Percentiles rank a stretch among this genome's conserved stretches.
Conservation (phyloP, 192 early-diverging fungal genomes). For the Linnemannia schmuckeri region DNA sequence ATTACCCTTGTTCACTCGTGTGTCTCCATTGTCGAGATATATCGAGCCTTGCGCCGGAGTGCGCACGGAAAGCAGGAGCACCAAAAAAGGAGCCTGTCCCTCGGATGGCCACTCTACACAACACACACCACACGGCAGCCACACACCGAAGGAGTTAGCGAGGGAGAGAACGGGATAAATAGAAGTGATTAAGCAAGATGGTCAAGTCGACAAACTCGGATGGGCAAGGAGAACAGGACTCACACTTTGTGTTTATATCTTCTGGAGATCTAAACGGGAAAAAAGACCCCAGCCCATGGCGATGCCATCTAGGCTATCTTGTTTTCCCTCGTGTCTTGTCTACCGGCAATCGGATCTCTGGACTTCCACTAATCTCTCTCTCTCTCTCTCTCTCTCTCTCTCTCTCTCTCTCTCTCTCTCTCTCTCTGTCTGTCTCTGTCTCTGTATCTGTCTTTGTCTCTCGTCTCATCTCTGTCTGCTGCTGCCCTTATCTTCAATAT, state of each 20-base stretch:
- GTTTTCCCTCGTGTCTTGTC: not conserved
- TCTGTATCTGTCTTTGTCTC: no score
- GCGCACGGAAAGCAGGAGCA: not conserved
- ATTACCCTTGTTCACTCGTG: slow-evolving; percentile 11
- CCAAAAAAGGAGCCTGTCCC: not conserved
- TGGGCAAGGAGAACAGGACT: not conserved
- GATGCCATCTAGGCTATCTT: not conserved
- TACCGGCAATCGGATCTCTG: not conserved
- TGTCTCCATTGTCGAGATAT: not conserved
- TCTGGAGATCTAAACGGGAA: not conserved
- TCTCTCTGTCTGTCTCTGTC: no score
- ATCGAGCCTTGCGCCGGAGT: not conserved
- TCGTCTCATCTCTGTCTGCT: not conserved
- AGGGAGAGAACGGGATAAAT: not conserved
- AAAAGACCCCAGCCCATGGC: not conserved
- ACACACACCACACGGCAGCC: not conserved
- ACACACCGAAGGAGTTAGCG: not conserved
- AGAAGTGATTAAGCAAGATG: not conserved
- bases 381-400: not conserved
- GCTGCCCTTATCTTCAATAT: not conserved
- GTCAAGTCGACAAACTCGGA: not conserved
- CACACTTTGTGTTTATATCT: not conserved
- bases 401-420: not conserved
- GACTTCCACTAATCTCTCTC: not conserved
- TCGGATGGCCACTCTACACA: not conserved